Evolutionary conservation across 73 alveolate genomes (phyloP), one percentile per base, ranked within the genome.

Genomic region (Symbiodinium pilosum): DNA sequence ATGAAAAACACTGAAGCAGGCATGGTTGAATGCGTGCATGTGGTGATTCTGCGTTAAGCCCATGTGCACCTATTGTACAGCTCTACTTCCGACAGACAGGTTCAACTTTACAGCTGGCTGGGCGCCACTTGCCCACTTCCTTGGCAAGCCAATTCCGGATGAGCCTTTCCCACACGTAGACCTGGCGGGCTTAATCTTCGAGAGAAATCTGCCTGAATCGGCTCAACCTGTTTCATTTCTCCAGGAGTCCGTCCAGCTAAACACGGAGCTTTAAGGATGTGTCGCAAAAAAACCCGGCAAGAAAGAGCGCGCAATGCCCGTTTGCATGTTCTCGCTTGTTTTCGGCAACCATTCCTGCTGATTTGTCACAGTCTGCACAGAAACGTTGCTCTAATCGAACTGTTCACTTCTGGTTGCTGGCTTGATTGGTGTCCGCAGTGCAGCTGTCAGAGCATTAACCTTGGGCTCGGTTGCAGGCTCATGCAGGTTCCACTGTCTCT

Each of bases 91-190:
- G 59, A 64, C 38, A 24, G 81, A 9, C 81, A 64, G 81, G 81
- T 47, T 47, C 59, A 83, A 83, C 69, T 83, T 41, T 28, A 36
- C 91, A 4, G 91, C 26, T n/a, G 91, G 91, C 36, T 86, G 94
- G 93, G 75, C 93, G 38, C 93, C 93, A 2, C 77, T 86, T 28
- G 56, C 81, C 21, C 93, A 86, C 43, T 86, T 86, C 44, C 47
- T 86, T 39, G 93, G 93, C 34, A 16, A 14, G 47, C 93, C 81
- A 7, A 43, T 86, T 86, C 93, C 93, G 38, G 93, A 26, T 28
- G 52, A 42, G 38, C 51, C 54, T 8, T 86, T 86, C 44, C 93
- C 93, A 7, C 93, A 86, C 64, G 93, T 36, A 18, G 93, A 86
- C 28, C 12, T 14, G 28, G 81, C 44, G 81, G 40, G 40, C 40